Conservation (phyloP, 2,329 filamentous ascomycete species). For the Ophiostoma populinum region DNA sequence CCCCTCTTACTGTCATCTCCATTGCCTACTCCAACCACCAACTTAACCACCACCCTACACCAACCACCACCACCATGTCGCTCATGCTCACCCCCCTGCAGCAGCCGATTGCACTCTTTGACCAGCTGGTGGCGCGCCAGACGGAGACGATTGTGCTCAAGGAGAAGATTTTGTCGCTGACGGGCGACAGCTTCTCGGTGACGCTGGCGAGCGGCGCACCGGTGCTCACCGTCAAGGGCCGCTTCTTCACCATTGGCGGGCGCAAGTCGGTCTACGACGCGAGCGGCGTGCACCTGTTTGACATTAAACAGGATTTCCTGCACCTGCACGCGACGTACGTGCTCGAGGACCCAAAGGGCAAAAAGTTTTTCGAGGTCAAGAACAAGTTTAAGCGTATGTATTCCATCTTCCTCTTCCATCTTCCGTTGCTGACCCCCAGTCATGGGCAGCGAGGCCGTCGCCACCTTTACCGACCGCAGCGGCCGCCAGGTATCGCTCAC, state of each 20-base stretch:
- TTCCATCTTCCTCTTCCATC: not conserved
- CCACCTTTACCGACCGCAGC: conserved; percentile 34
- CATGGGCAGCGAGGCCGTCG: conserved; percentile 34
- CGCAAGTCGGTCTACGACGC: conserved; percentile 40
- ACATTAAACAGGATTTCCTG: conserved; percentile 34
- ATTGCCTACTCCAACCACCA: not conserved
- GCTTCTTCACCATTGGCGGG: conserved; percentile 31
- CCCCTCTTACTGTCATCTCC: not conserved
- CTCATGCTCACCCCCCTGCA: conserved; percentile 5
- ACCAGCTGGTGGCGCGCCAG: conserved; percentile 7
- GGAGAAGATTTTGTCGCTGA: conserved; percentile 43
- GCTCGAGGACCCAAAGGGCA: conserved; percentile 25
- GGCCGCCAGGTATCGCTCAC: conserved; percentile 29
- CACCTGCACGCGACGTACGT: conserved; percentile 34
- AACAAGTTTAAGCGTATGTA: conserved; percentile 33
- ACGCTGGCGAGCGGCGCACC: conserved; percentile 34
- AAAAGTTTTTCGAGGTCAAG: conserved; percentile 37
- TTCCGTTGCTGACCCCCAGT: conserved; percentile 22
- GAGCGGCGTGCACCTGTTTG: conserved; percentile 36
- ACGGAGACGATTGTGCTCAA: conserved; percentile 36
- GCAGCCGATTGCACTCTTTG: conserved; percentile 9
- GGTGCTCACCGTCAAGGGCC: conserved; percentile 38
- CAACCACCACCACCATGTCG: not conserved
- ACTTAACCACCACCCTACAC: not conserved
- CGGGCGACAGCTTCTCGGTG: conserved; percentile 48